Evolutionary conservation across 768 basidiomycete species (phyloP).

Genomic region (Hypsizygus marmoreus): DNA sequence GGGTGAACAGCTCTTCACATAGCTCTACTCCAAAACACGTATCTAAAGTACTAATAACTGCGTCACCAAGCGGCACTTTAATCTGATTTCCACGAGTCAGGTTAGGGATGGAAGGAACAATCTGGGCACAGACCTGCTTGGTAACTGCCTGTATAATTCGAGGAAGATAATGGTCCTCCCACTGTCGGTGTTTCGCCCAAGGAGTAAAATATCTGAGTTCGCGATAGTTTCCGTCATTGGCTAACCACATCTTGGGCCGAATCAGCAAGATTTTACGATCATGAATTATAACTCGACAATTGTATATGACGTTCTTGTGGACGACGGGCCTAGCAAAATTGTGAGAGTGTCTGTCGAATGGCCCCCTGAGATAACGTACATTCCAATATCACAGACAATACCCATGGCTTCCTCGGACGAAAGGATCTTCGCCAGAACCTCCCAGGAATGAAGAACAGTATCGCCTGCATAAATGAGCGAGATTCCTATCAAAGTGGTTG

Average conservation of each 20-base stretch:
- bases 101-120: background rate
- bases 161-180: slow-evolving; percentile 91
- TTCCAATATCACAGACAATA: slow-evolving; percentile 97
- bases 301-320: slow-evolving; percentile 98
- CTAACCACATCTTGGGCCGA: slow-evolving; percentile 99
- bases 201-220: slow-evolving; percentile 90
- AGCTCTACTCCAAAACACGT: slow-evolving; percentile 97
- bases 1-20: slow-evolving; percentile 98
- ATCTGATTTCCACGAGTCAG: slow-evolving; percentile 41
- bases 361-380: slow-evolving; percentile 62
- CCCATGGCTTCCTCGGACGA: slow-evolving; percentile 73
- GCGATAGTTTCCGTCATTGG: slow-evolving; percentile 98
- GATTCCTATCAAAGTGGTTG: background rate
- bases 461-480: slow-evolving; percentile 61
- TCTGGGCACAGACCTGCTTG: slow-evolving; percentile 61
- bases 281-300: slow-evolving; percentile 90
- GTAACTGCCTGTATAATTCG: slow-evolving; percentile 87
- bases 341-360: background rate
- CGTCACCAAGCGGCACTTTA: slow-evolving; percentile 95
- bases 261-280: slow-evolving; percentile 89
- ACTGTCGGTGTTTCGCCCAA: slow-evolving; percentile 87
- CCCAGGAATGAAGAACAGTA: slow-evolving; percentile 96
- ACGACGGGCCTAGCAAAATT: slow-evolving; percentile 80
- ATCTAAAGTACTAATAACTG: slow-evolving; percentile 88
- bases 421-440: slow-evolving; percentile 91